Base-by-base conservation (phyloP, 2,329 filamentous ascomycete genomes). In the Moelleriella libera region DNA sequence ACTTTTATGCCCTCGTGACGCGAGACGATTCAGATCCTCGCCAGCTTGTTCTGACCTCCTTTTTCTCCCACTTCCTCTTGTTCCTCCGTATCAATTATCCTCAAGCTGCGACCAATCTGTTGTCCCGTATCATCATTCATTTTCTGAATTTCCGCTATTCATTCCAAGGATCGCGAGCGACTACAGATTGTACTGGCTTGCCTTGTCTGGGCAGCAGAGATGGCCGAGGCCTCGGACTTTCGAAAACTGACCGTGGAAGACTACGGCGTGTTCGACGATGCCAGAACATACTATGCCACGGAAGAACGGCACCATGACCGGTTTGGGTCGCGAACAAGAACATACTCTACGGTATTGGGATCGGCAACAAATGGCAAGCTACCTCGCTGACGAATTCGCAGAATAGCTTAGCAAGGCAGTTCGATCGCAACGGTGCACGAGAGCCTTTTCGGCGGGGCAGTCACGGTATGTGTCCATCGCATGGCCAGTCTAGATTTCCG, bases 371-470 rank as follows among this genome's bases (percentile, higher is more conserved):
- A 21, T 21, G 21, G 21, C 21, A 21, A 2, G 21, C 3, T 43
- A 28, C 8, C 3, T 43, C 21, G 29, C 42, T 29, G 4, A 29
- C 44, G 40, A 45, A 34, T n/a, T 30, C 30, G 43, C 48, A 79
- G 74, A 78, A 76, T 58, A 68, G 71, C 53, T 59, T 77, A 53
- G 58, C 70, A 57, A 71, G 68, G 54, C 75, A 77, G 51, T 68
- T 76, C 54, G 72, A 75, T 52, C 66, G 71, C 47, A 55, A 75
- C 52, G 72, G 68, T 12, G 57, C 74, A 29, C 69, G 70, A 50
- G 72, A 75, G 56, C 75, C 75, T 8, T 76, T 76, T 54, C 68
- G 76, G 50, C 68, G 76, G 57, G 75, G 75, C 46, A 80, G 76
- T 54, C 76, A 80, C 56, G 75, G 75, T 77, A 67, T 54, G 67